phyloP scores from a whole-genome alignment of 148 eudicot genomes.

The Vaccinium vitisidaea region DNA sequence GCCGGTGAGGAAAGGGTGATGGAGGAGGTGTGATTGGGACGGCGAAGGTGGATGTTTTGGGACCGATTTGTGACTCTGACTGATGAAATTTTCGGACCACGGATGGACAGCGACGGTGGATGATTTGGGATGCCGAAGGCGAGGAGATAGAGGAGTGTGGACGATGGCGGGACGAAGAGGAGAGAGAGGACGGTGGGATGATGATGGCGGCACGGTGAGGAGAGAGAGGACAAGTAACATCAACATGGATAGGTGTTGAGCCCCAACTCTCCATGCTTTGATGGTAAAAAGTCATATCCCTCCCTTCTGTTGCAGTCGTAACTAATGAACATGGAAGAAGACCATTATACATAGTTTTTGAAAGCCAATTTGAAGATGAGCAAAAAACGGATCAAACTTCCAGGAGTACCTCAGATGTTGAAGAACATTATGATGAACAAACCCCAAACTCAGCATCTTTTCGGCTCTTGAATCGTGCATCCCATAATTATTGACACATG shows the following conservation, averaged over 20 bases:
- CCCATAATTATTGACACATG: background rate
- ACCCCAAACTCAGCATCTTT: background rate
- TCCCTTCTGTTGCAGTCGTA: background rate
- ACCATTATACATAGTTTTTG: background rate
- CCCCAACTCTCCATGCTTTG: background rate
- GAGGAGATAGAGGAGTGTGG: too few species aligned
- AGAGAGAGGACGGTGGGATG: too few species aligned
- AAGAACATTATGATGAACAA: background rate
- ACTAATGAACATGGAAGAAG: background rate
- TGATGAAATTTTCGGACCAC: too few species aligned
- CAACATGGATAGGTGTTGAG: background rate
- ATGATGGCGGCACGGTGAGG: too few species aligned
- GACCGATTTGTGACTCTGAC: too few species aligned
- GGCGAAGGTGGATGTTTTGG: too few species aligned
- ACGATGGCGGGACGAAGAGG: too few species aligned
- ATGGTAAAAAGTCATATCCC: constrained; percentile 1
- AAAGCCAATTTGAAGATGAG: background rate
- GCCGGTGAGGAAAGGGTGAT: too few species aligned
- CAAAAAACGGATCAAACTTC: background rate
- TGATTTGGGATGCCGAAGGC: too few species aligned
- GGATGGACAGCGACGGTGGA: too few species aligned
- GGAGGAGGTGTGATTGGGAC: too few species aligned
- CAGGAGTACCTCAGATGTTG: background rate
- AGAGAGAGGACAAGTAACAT: background rate
- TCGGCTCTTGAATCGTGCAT: background rate